Conservation (phyloP, 495 filamentous ascomycete species). For the Penicillium macrosclerotiorum region DNA sequence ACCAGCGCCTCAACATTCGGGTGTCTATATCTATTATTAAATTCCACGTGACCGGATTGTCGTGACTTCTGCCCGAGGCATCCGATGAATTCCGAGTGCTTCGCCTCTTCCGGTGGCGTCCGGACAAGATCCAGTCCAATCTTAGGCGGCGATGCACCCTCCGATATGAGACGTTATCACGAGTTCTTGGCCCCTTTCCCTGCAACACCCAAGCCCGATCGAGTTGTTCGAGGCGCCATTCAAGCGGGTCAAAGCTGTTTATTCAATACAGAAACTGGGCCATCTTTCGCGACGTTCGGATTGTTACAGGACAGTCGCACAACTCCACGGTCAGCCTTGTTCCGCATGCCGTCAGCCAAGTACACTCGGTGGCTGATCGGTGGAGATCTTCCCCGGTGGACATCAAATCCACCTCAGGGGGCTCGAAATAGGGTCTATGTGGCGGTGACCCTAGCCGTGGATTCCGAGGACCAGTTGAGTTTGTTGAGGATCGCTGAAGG, state of each 20-base stretch:
- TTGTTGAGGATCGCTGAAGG: conserved; percentile 6
- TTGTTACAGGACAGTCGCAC: no score
- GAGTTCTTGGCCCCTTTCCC: neutral
- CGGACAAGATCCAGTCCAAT: conserved; percentile 1
- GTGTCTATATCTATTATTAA: conserved; percentile 9
- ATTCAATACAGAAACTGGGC: no score
- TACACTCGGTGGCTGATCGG: conserved; percentile 9
- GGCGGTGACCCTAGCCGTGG: conserved; percentile 4
- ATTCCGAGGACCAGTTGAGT: conserved; percentile 1
- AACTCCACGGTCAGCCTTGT: neutral
- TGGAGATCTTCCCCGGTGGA: conserved; percentile 7
- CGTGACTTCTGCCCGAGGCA: conserved; percentile 2
- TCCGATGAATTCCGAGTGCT: neutral
- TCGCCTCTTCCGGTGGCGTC: conserved; percentile 9
- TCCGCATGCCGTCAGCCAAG: no score
- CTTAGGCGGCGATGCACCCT: neutral
- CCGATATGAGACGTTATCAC: conserved; percentile 3
- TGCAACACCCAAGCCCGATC: neutral
- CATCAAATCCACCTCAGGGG: conserved; percentile 5
- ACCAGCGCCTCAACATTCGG: neutral
- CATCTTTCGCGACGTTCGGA: no score
- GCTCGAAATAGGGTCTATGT: neutral
- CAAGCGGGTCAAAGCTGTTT: neutral
- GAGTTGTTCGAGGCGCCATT: neutral
- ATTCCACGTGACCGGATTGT: conserved; percentile 5